Evolutionary conservation across 148 eudicot genomes (phyloP), one percentile per base, ranked within the genome.

Genomic region (Simmondsia chinensis): DNA sequence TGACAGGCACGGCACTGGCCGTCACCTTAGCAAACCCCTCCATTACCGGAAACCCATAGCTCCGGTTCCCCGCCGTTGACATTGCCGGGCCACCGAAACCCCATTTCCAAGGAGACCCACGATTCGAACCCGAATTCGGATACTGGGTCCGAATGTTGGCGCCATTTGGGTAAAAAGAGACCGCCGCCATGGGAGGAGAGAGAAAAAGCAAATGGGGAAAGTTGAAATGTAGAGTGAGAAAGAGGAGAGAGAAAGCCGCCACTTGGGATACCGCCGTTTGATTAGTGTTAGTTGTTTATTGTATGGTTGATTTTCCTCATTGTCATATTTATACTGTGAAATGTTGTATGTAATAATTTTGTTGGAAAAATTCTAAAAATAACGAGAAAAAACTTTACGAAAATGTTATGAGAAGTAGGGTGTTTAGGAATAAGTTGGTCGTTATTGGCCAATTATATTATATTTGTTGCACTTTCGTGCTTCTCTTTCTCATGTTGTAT

Each of bases 151-250:
- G 46, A 6, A 38, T 12, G 36, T 48, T 47, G 38, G 48, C 64
- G 16, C 52, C 64, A 42, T 47, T 69, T 2, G 47, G 7, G 34
- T 30, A 43, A 8, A 43, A 29, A 0, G 52, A 19, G 2, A 52
- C 39, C 17, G 69, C 69, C 74, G 65, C 74, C 74, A 69, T 69
- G 59, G 31, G 6, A 43, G 10, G 15, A 7, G 33, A 17, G 20
- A 32, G 26, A 6, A 30, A 33, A 37, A 30, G 51, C 11, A 39
- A 30, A 12, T 20, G 47, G 18, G 10, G 23, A 32, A 31, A 30
- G 20, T 18, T 3, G n/a, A 33, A 26, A 48, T n/a, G 30, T 25
- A 19, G 6, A 3, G 2, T 5, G 6, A 1, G 14, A 6, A 7
- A 3, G 21, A 11, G 1, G 27, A 20, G 46, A n/a, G 7, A 15